phyloP scores from a whole-genome alignment of 2,329 filamentous ascomycete genomes.

The Fusarium xyrophilum region DNA sequence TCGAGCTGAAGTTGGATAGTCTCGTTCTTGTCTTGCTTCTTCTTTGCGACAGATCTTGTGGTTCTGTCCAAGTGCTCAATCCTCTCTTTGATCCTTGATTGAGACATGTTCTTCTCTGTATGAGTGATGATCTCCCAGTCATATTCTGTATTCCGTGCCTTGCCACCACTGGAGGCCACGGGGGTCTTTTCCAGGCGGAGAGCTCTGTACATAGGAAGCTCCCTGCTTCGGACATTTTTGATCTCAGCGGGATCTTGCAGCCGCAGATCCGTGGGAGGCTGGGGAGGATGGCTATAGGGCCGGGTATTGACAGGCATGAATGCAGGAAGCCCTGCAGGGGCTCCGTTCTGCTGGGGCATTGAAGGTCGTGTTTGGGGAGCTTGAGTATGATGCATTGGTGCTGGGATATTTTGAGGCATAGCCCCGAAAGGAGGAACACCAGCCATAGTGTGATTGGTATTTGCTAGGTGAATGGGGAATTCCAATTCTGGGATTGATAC shows the following conservation, averaged over 20 bases:
- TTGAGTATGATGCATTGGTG: slow-evolving; percentile 11
- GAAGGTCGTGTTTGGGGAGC: background rate
- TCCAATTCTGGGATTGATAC: background rate
- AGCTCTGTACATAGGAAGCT: slow-evolving; percentile 49
- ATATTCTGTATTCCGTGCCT: slow-evolving; percentile 45
- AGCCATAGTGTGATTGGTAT: slow-evolving; percentile 22
- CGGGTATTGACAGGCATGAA: slow-evolving; percentile 5
- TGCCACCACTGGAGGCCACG: slow-evolving; percentile 45
- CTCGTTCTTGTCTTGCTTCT: slow-evolving; percentile 48
- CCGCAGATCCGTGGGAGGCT: slow-evolving; percentile 30
- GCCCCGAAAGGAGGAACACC: background rate
- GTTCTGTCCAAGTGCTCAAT: slow-evolving; percentile 49
- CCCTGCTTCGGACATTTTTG: slow-evolving; percentile 49
- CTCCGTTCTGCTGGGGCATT: slow-evolving; percentile 1
- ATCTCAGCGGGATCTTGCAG: slow-evolving; percentile 31
- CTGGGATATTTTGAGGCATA: slow-evolving; percentile 15
- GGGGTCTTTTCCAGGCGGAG: slow-evolving; percentile 52
- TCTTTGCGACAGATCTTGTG: slow-evolving; percentile 47
- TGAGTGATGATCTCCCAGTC: slow-evolving; percentile 52
- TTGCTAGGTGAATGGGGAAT: slow-evolving; percentile 2
- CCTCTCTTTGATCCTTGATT: slow-evolving; percentile 47
- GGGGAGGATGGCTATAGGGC: slow-evolving; percentile 14
- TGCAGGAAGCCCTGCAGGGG: slow-evolving; percentile 7
- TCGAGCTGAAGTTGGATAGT: slow-evolving; percentile 54
- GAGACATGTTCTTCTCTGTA: slow-evolving; percentile 47